Conservation (phyloP, 2,329 filamentous ascomycete genomes). For the Trichoderma hamatum region DNA sequence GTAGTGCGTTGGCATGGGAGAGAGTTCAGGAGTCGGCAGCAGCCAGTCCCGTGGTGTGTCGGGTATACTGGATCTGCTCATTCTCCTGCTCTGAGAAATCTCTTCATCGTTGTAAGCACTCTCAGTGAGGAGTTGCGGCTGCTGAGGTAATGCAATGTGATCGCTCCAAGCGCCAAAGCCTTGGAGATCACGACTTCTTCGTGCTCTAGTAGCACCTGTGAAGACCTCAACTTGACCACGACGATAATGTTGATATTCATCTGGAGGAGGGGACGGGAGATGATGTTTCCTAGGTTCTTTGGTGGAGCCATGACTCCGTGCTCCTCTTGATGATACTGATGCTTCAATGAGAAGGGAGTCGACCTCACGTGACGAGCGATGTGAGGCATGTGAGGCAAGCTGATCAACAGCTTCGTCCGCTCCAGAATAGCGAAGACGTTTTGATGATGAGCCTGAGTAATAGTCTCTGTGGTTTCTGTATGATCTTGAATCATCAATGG, state of each 20-base stretch:
- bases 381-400: constrained; percentile 10
- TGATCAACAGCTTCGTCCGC: constrained; percentile 13
- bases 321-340: constrained; percentile 10
- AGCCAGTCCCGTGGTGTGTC: constrained; percentile 24
- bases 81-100: background rate
- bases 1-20: constrained; percentile 25
- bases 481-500: background rate
- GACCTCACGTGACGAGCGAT: constrained; percentile 23
- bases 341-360: constrained; percentile 9
- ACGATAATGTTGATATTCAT: constrained; percentile 2
- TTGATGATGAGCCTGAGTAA: background rate
- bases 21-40: constrained; percentile 23
- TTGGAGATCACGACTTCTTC: constrained; percentile 9
- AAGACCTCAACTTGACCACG: background rate
- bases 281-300: background rate
- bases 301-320: background rate
- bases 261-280: constrained; percentile 22
- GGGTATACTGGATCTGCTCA: constrained; percentile 1
- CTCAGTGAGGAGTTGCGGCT: background rate
- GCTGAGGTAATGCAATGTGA: background rate
- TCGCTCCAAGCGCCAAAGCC: constrained; percentile 27
- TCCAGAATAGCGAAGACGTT: constrained; percentile 14
- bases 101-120: background rate
- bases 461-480: constrained; percentile 3
- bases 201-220: background rate